These are phyloP conservation scores for Oenanthe javanica DNA, from an alignment of 140 eudicot genomes.

Conservation along the genomic window DNA sequence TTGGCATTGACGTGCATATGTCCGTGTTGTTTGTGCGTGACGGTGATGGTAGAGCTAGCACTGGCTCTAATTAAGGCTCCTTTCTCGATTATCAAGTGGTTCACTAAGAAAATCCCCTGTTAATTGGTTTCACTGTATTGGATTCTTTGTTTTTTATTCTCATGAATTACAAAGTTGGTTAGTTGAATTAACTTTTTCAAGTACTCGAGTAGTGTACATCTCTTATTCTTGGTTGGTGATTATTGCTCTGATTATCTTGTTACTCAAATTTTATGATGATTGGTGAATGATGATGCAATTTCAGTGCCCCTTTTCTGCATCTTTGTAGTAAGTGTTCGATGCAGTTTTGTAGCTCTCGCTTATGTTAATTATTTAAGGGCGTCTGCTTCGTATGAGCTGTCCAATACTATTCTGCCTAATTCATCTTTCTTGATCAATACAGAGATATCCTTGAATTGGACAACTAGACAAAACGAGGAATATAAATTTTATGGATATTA, in stretches of 20 bases:
- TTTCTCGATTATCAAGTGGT: slow-evolving; percentile 78
- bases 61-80: slow-evolving; percentile 75
- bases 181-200: not conserved
- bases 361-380: no score
- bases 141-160: not conserved
- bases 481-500: no score
- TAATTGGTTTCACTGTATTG: not conserved
- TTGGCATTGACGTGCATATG: slow-evolving; percentile 67
- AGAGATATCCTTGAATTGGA: no score
- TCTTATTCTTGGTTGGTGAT: not conserved
- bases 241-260: not conserved
- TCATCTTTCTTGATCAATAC: no score
- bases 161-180: not conserved
- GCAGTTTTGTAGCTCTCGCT: no score
- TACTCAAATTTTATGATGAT: not conserved
- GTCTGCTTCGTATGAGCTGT: no score
- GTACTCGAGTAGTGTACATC: not conserved
- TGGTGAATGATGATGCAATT: not conserved
- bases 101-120: slow-evolving; percentile 75
- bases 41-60: slow-evolving; percentile 69
- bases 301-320: not conserved
- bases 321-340: not conserved
- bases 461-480: no score
- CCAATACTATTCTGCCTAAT: no score
- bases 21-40: slow-evolving; percentile 92